Evolutionary conservation across 345 rosid genomes (phyloP), one percentile per base, ranked within the genome.

Genomic region (Eucalyptus viminalis): DNA sequence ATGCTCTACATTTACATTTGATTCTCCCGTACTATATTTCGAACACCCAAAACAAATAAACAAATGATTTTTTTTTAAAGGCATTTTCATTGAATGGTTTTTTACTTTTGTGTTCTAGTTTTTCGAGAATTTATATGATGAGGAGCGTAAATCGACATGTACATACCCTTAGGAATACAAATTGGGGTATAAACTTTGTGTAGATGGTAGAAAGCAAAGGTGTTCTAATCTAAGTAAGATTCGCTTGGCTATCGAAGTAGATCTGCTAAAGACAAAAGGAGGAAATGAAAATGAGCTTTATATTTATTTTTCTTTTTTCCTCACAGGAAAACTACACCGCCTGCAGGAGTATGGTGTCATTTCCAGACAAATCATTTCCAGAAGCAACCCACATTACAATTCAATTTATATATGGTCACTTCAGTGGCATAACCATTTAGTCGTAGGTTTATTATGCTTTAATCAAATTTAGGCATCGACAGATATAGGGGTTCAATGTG

Each of bases 111-210:
- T 50, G 19, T 50, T 50, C 53, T 50, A 15, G 53, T 50, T 50
- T 50, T 49, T 50, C 0, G 19, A 50, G 53, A 50, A 50, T 50
- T 1, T 15, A 50, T 6, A 6, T 0, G 53, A 50, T 50, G 53
- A 1, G 53, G 53, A 50, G 24, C 2, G 4, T 17, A 53, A 24
- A 3, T 56, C 0, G 3, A 58, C 0, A 58, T 58, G 14, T 24
- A 24, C 65, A 58, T 1, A 25, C 11, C 65, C 27, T 58, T 58
- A 1, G n/a, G 65, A 58, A 58, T 24, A 0, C 29, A 58, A 58
- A 58, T 58, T 58, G 4, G 2, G 27, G 29, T 25, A 22, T 22
- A 58, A 58, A 25, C 1, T 58, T 24, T 0, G 0, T 53, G 0
- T 53, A 19, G 58, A 11, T 58, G 65, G 65, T 25, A 58, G 65